Evolutionary conservation across 2,329 filamentous ascomycete genomes (phyloP), one percentile per base, ranked within the genome.

Genomic region (Fusarium papillatum): DNA sequence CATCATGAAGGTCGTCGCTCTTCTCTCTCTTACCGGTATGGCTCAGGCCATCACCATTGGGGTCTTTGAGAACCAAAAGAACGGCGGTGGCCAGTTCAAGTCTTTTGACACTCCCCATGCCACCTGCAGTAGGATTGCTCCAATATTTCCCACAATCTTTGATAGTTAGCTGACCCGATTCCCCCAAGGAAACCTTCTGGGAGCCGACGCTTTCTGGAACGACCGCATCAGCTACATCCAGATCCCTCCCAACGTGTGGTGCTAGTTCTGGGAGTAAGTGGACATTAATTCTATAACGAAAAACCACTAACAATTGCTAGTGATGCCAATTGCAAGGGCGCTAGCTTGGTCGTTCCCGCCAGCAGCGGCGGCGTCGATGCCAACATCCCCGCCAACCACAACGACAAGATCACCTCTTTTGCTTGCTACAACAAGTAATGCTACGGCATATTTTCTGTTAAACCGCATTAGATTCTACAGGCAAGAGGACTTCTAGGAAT

Each of bases 191-290:
- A 70, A 62, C 22, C 36, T 70, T 31, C 19, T 41, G 19, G 63
- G 68, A 19, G 14, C 19, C 29, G 55, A 70, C 24, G 68, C 68
- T 22, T 66, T 36, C 26, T 70, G 68, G 68, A 70, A 70, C 34
- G 68, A 70, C 34, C 26, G 24, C 29, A 66, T 70, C 16, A 70
- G 68, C 55, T 66, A 66, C 26, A 19, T 70, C 7, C 63, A 70
- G 24, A 70, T 70, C 2, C 63, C 63, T 24, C 68, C 68, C 7
- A 66, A 70, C 5, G 68, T 63, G 2, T 22, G 6, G 41, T 70
- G 63, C 29, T 63, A 70, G 14, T 70, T 70, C 63, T 70, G 68
- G 68, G 68, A 70, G 68, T 66, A 57, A 66, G 63, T 22, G 4
- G 3, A 2, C 4, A 57, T 16, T 2, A 5, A 10, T 22, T 9